Conservation (phyloP, 345 rosid species). For the Acer campestre region DNA sequence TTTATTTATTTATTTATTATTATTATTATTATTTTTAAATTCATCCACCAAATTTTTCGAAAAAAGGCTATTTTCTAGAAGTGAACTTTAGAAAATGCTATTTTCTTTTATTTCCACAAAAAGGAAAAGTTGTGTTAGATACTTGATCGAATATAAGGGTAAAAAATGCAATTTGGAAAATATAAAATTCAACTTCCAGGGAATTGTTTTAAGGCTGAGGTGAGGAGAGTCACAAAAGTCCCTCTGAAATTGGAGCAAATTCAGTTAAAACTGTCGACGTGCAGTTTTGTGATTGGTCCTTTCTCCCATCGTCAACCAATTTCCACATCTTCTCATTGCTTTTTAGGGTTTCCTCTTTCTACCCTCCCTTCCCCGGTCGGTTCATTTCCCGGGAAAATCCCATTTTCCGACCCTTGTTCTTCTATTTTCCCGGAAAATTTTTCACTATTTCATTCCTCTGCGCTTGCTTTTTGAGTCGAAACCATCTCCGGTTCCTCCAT, state of each 20-base stretch:
- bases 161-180: neutral
- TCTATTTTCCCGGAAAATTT: conserved; percentile 11
- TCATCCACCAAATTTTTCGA: too few species aligned
- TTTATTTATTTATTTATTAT: too few species aligned
- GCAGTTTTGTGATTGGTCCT: conserved; percentile 27
- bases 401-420: conserved; percentile 28
- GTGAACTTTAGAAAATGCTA: too few species aligned
- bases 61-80: too few species aligned
- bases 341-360: conserved; percentile 16
- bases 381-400: conserved; percentile 37
- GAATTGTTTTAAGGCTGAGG: conserved; percentile 8
- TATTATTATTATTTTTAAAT: too few species aligned
- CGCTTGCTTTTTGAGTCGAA: neutral
- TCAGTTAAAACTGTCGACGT: conserved; percentile 36
- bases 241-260: conserved; percentile 30
- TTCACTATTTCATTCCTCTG: neutral
- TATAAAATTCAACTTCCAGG: neutral
- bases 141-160: neutral
- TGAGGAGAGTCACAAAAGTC: conserved; percentile 16
- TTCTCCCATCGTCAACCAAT: neutral
- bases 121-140: too few species aligned
- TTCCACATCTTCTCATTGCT: conserved; percentile 5
- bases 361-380: conserved; percentile 33
- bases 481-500: neutral
- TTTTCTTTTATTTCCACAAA: too few species aligned